Evolutionary conservation across 306 rosid species (phyloP).

Genomic region (Sophora flavescens): DNA sequence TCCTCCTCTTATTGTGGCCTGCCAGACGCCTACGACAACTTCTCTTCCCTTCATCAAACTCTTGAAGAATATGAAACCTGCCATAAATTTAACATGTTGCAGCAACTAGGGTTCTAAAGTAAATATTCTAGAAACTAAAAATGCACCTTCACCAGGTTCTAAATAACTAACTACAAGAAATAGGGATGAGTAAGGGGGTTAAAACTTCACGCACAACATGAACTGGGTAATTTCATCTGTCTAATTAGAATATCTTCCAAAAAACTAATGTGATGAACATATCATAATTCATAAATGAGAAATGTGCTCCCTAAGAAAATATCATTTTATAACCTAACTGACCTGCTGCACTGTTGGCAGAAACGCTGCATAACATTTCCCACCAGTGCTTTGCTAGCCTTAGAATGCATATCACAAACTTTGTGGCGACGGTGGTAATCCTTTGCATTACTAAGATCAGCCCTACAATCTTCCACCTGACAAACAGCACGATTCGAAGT

Average conservation of each 20-base stretch:
- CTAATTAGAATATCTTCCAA: neutral
- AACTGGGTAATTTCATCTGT: slow-evolving; percentile 15
- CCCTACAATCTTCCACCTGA: slow-evolving; percentile 93
- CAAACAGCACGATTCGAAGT: slow-evolving; percentile 75
- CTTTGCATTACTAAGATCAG: slow-evolving; percentile 86
- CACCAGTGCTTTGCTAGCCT: slow-evolving; percentile 79
- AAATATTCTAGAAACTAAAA: slow-evolving; percentile 38
- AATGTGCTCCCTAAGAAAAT: slow-evolving; percentile 26
- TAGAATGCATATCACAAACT: slow-evolving; percentile 91
- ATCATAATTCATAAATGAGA: slow-evolving; percentile 32
- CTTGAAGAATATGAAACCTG: slow-evolving; percentile 97
- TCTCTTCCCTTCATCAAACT: slow-evolving; percentile 97
- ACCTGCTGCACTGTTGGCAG: slow-evolving; percentile 99
- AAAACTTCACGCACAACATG: slow-evolving; percentile 23
- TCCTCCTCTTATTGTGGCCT: slow-evolving; percentile 93
- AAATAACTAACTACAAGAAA: slow-evolving; percentile 23
- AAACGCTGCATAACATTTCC: slow-evolving; percentile 89
- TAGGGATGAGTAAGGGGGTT: neutral
- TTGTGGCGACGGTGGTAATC: slow-evolving; percentile 89
- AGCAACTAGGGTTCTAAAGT: slow-evolving; percentile 43
- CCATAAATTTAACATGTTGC: slow-evolving; percentile 51
- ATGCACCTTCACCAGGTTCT: neutral
- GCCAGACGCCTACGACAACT: slow-evolving; percentile 97
- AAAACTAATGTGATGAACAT: slow-evolving; percentile 10
- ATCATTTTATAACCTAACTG: slow-evolving; percentile 48